Conservation (phyloP, 2,329 filamentous ascomycete species). For the Alternaria arbusti region DNA sequence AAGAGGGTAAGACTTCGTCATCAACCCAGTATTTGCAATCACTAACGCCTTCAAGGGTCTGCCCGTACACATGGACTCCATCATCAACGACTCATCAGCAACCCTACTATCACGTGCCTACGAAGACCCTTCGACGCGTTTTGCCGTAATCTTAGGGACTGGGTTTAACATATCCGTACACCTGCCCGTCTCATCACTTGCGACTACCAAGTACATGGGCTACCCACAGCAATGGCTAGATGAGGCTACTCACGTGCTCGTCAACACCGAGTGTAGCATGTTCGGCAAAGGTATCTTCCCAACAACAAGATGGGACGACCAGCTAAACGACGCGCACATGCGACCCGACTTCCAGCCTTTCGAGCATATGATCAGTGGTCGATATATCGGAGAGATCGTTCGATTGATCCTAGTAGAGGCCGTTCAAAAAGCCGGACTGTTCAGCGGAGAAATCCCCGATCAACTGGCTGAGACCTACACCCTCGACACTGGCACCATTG, state of each 20-base stretch:
- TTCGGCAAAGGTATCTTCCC: constrained; percentile 66
- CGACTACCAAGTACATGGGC: constrained; percentile 61
- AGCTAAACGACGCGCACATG: constrained; percentile 63
- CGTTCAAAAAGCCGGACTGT: constrained; percentile 61
- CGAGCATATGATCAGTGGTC: constrained; percentile 68
- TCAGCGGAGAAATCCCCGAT: constrained; percentile 63
- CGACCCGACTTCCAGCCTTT: constrained; percentile 69
- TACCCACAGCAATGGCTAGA: constrained; percentile 63
- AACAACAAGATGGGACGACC: constrained; percentile 67
- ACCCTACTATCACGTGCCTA: constrained; percentile 68
- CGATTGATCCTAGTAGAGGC: constrained; percentile 67
- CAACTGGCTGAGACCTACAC: constrained; percentile 63
- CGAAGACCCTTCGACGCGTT: constrained; percentile 64
- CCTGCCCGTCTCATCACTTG: constrained; percentile 62
- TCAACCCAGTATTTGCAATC: background rate
- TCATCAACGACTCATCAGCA: constrained; percentile 69
- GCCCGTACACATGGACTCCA: constrained; percentile 66
- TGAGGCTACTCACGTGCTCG: constrained; percentile 65
- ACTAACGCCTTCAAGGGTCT: constrained; percentile 49
- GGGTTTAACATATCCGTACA: constrained; percentile 70
- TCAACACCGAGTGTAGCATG: constrained; percentile 72
- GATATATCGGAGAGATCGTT: constrained; percentile 69
- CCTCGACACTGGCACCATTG: constrained; percentile 65
- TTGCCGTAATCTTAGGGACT: constrained; percentile 69
- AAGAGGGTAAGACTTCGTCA: constrained; percentile 48